phyloP scores from a whole-genome alignment of 2,329 filamentous ascomycete genomes.

The Mycosphaerella sp. region DNA sequence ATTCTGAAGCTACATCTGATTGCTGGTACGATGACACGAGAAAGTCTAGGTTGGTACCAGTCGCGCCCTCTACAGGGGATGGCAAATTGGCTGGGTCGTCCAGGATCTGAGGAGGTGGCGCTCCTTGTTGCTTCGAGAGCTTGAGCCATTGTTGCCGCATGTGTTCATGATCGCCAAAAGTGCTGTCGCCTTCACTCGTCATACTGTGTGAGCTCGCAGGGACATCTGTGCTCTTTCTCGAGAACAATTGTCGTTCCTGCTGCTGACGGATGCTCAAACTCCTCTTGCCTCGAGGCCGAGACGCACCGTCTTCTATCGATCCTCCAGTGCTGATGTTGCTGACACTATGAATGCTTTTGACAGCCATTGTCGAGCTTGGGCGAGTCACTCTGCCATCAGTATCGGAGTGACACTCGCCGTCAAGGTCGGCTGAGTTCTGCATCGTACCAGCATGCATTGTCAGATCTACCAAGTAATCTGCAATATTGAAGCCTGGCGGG shows the following conservation, averaged over 20 bases:
- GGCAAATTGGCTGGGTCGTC: slow-evolving; percentile 42
- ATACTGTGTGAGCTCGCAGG: slow-evolving; percentile 40
- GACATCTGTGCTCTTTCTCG: slow-evolving; percentile 63
- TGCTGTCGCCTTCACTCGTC: slow-evolving; percentile 52
- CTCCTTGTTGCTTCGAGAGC: slow-evolving; percentile 46
- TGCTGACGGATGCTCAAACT: slow-evolving; percentile 75
- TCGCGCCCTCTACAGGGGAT: slow-evolving; percentile 37
- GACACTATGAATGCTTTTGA: slow-evolving; percentile 84
- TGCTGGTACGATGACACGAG: slow-evolving; percentile 69
- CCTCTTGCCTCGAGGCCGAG: slow-evolving; percentile 63
- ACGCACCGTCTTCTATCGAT: slow-evolving; percentile 44
- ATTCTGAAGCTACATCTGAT: slow-evolving; percentile 69
- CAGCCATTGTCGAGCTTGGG: slow-evolving; percentile 77
- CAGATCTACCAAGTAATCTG: slow-evolving; percentile 92
- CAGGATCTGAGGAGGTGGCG: slow-evolving; percentile 51
- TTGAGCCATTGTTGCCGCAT: slow-evolving; percentile 56
- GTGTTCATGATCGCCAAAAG: slow-evolving; percentile 32
- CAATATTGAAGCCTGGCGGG: slow-evolving; percentile 96
- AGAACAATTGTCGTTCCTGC: slow-evolving; percentile 87
- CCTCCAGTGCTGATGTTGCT: slow-evolving; percentile 61
- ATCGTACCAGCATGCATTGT: slow-evolving; percentile 85
- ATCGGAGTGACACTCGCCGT: slow-evolving; percentile 48
- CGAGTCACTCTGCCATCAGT: slow-evolving; percentile 63
- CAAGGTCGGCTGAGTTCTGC: slow-evolving; percentile 50
- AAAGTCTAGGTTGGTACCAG: slow-evolving; percentile 73